phyloP scores from a whole-genome alignment of 108 stramenopile species.

The Hondaea fermentalgiana region DNA sequence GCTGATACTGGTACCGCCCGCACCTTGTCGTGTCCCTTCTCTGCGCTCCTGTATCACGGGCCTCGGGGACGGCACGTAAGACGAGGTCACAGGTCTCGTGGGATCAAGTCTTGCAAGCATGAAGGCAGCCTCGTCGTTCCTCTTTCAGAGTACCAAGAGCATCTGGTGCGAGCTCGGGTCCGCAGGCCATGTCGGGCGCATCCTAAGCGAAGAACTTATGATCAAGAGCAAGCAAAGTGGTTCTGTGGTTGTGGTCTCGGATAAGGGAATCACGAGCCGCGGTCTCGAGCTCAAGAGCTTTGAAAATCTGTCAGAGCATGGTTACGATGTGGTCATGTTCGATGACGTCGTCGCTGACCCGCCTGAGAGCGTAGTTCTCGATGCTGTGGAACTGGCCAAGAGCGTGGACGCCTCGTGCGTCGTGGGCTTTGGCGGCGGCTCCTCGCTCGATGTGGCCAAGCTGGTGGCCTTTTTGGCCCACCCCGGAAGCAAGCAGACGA shows the following conservation, averaged over 20 bases:
- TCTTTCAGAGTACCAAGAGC: constrained; percentile 1
- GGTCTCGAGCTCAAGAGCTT: background rate
- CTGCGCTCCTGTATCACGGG: too few species aligned
- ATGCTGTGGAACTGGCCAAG: constrained; percentile 22
- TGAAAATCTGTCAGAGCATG: background rate
- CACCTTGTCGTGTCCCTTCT: too few species aligned
- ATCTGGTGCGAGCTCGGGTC: background rate
- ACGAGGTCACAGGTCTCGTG: too few species aligned
- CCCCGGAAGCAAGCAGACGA: background rate
- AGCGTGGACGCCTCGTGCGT: background rate
- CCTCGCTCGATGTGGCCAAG: constrained; percentile 20
- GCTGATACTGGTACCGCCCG: too few species aligned
- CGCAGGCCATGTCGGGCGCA: background rate
- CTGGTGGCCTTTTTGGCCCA: constrained; percentile 12
- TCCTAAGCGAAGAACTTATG: background rate
- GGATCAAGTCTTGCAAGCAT: background rate
- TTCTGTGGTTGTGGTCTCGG: constrained; percentile 16
- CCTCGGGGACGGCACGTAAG: background rate
- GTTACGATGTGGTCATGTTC: constrained; percentile 20
- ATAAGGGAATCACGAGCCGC: constrained; percentile 17
- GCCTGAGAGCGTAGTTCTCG: background rate
- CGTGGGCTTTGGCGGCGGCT: constrained; percentile 29
- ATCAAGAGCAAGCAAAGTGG: background rate
- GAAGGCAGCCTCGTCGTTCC: background rate
- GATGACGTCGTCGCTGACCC: constrained; percentile 18